A percentile compares a stretch with the other conserved stretches of the same genome.
These are phyloP conservation scores for Solanum corneliomulleri DNA, from an alignment of 257 asterid genomes.

Conservation along the genomic window DNA sequence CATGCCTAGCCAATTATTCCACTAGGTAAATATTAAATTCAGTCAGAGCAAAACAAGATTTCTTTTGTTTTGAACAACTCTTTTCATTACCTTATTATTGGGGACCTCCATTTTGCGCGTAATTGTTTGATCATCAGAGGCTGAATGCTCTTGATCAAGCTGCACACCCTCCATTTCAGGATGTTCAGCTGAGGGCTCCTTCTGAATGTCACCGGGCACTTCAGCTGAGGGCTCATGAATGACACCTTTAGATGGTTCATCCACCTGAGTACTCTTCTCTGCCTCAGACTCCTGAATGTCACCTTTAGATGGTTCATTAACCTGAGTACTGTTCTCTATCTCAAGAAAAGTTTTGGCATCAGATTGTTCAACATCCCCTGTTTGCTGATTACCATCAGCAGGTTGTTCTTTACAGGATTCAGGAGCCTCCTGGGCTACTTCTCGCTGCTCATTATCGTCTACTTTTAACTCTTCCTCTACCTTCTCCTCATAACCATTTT, in stretches of 20 bases:
- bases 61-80: neutral
- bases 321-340: constrained; percentile 7
- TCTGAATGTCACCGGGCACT: constrained; percentile 13
- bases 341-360: constrained; percentile 23
- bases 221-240: neutral
- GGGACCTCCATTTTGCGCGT: constrained; percentile 91
- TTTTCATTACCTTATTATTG: constrained; percentile 56
- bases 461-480: constrained; percentile 9
- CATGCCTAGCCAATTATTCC: neutral
- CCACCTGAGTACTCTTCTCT: neutral
- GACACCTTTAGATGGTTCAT: constrained; percentile 20
- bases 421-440: constrained; percentile 17
- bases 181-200: constrained; percentile 27
- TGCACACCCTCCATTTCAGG: constrained; percentile 36
- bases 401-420: constrained; percentile 8
- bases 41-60: neutral
- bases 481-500: constrained; percentile 17
- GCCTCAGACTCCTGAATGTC: constrained; percentile 6
- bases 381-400: constrained; percentile 8
- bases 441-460: constrained; percentile 16
- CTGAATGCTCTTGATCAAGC: constrained; percentile 17
- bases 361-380: constrained; percentile 5
- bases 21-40: neutral
- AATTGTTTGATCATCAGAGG: constrained; percentile 30
- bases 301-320: constrained; percentile 16